Evolutionary conservation across 2,329 filamentous ascomycete genomes (phyloP).

Genomic region (Penicillium fuscoglaucum): DNA sequence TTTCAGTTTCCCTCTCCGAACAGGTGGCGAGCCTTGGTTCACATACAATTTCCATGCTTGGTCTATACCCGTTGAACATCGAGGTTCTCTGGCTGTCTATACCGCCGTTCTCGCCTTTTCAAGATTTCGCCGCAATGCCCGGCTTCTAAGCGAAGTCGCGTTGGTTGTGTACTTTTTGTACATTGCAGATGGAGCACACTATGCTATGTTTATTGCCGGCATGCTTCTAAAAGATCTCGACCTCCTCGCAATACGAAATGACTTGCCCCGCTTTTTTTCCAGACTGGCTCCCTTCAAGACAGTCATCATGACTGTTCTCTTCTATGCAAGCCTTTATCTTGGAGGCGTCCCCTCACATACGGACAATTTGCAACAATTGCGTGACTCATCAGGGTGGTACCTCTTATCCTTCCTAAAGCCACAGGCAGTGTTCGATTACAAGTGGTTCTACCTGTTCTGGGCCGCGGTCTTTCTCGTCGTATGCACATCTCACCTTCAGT

Average conservation of each 20-base stretch:
- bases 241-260: conserved; percentile 51
- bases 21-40: conserved; percentile 58
- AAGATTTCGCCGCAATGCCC: conserved; percentile 54
- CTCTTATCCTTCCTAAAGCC: conserved; percentile 63
- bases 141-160: conserved; percentile 55
- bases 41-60: conserved; percentile 61
- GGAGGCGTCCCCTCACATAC: conserved; percentile 61
- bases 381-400: conserved; percentile 60
- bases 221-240: conserved; percentile 65
- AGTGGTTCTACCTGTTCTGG: conserved; percentile 68
- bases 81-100: conserved; percentile 65
- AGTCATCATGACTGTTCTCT: conserved; percentile 54
- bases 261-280: conserved; percentile 54
- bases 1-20: conserved; percentile 66
- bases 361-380: conserved; percentile 51
- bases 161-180: conserved; percentile 68
- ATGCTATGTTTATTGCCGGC: conserved; percentile 60
- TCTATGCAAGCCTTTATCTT: conserved; percentile 57
- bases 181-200: conserved; percentile 64
- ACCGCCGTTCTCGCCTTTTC: conserved; percentile 59
- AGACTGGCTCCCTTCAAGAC: conserved; percentile 52
- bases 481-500: conserved; percentile 57
- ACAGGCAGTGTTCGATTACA: conserved; percentile 64
- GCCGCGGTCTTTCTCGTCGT: conserved; percentile 59
- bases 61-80: conserved; percentile 65